phyloP scores from a whole-genome alignment of 2,329 filamentous ascomycete species.

The Hysterium pulicare region DNA sequence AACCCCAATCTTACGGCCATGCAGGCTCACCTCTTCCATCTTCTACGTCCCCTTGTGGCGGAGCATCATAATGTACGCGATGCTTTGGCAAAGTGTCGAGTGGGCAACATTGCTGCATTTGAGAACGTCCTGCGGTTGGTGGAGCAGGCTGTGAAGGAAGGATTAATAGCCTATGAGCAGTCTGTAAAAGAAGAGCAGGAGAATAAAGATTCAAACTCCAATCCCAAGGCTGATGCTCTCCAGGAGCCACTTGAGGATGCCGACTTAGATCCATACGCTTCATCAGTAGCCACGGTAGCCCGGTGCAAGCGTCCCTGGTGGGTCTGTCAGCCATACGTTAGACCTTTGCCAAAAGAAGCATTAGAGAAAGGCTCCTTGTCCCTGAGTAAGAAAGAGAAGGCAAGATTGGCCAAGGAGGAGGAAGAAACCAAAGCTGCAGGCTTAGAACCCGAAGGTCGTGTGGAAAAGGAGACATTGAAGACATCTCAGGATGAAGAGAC shows the following conservation, averaged over 20 bases:
- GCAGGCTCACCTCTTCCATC: slow-evolving; percentile 90
- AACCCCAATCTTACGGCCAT: slow-evolving; percentile 72
- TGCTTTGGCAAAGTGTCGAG: slow-evolving; percentile 65
- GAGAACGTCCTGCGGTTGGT: slow-evolving; percentile 74
- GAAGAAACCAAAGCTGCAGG: slow-evolving; percentile 27
- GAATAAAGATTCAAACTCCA: neutral
- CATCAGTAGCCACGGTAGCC: slow-evolving; percentile 63
- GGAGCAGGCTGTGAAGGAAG: slow-evolving; percentile 70
- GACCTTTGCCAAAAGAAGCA: slow-evolving; percentile 84
- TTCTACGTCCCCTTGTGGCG: slow-evolving; percentile 77
- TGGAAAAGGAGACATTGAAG: slow-evolving; percentile 59
- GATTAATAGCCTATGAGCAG: slow-evolving; percentile 63
- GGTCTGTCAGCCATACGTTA: slow-evolving; percentile 82
- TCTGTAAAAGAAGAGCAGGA: slow-evolving; percentile 22
- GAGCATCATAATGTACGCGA: slow-evolving; percentile 82
- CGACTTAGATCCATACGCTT: slow-evolving; percentile 44
- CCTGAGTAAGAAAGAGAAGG: slow-evolving; percentile 64
- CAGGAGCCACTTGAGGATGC: slow-evolving; percentile 21
- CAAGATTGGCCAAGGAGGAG: slow-evolving; percentile 41
- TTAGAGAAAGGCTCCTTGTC: slow-evolving; percentile 74
- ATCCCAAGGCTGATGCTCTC: neutral
- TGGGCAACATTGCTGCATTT: slow-evolving; percentile 71
- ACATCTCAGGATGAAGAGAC: slow-evolving; percentile 15
- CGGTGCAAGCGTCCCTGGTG: slow-evolving; percentile 81
- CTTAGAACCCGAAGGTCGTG: slow-evolving; percentile 21